Evolutionary conservation across 139 green algal genomes (phyloP).

Genomic region (Asterochloris erici): DNA sequence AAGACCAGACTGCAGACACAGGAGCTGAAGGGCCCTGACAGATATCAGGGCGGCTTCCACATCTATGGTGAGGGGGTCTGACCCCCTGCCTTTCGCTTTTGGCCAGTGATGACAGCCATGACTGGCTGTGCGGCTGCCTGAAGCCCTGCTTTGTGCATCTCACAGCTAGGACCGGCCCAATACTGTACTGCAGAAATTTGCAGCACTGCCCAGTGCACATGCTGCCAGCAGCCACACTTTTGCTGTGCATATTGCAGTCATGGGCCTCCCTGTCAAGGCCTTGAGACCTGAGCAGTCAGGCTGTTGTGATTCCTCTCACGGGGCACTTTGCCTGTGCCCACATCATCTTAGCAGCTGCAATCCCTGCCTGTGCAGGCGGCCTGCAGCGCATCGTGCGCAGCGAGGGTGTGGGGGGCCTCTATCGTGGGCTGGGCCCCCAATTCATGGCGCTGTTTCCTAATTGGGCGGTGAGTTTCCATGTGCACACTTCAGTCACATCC

Average conservation of each 20-base stretch:
- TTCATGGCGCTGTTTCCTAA: slow-evolving; percentile 95
- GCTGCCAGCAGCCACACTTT: background rate
- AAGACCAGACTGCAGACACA: slow-evolving; percentile 98
- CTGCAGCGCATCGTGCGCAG: slow-evolving; percentile 73
- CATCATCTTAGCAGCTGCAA: background rate
- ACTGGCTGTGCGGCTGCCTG: too few relatives aligned
- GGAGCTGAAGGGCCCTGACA: slow-evolving; percentile 17
- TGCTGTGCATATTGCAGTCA: background rate
- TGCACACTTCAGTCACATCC: background rate
- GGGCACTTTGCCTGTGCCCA: background rate
- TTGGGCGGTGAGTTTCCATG: slow-evolving; percentile 78
- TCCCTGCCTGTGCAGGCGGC: slow-evolving; percentile 53
- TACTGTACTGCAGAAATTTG: background rate
- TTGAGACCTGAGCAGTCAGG: background rate
- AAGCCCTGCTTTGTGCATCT: background rate
- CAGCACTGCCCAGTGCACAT: background rate
- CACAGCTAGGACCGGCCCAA: background rate
- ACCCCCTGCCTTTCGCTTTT: background rate
- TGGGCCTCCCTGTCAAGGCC: background rate
- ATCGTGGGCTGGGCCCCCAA: slow-evolving; percentile 89
- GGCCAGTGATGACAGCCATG: background rate
- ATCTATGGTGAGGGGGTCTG: slow-evolving; percentile 1
- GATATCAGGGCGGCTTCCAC: slow-evolving; percentile 8
- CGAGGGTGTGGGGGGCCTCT: slow-evolving; percentile 85
- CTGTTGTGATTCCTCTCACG: background rate